These are phyloP conservation scores for Boletus vermiculosoides DNA, from an alignment of 768 basidiomycete species.

Conservation along the genomic window DNA sequence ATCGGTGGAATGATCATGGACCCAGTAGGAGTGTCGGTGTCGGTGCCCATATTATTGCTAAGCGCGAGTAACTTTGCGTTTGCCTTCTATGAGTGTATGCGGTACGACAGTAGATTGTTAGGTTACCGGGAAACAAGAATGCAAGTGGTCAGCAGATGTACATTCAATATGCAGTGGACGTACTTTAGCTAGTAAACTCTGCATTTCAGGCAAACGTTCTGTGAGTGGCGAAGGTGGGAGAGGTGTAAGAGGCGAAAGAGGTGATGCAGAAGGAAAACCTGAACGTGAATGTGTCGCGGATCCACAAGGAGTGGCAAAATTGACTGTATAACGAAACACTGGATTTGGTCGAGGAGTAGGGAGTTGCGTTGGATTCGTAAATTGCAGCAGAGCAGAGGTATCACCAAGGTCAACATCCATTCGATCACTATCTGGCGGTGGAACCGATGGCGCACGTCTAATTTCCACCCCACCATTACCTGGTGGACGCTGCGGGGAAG, in stretches of 20 bases:
- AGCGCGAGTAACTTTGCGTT: neutral
- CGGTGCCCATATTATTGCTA: neutral
- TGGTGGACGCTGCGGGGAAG: slow-evolving; percentile 30
- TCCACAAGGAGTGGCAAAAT: slow-evolving; percentile 29
- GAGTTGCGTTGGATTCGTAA: slow-evolving; percentile 17
- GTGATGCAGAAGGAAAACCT: slow-evolving; percentile 8
- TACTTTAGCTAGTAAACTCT: slow-evolving; percentile 20
- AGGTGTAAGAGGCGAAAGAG: slow-evolving; percentile 50
- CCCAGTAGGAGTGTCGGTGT: neutral
- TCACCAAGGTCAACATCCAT: slow-evolving; percentile 28
- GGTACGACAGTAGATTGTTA: neutral
- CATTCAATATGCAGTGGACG: neutral
- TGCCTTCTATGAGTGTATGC: neutral
- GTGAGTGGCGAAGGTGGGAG: slow-evolving; percentile 46
- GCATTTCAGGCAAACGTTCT: slow-evolving; percentile 9
- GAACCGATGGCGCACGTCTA: slow-evolving; percentile 26
- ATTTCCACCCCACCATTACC: slow-evolving; percentile 21
- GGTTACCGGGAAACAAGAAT: neutral
- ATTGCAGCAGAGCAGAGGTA: slow-evolving; percentile 19
- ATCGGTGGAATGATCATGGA: neutral
- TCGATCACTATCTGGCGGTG: slow-evolving; percentile 17
- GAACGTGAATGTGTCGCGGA: slow-evolving; percentile 3
- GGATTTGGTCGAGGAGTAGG: slow-evolving; percentile 9
- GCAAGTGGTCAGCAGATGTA: neutral
- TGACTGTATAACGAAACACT: slow-evolving; percentile 24